A percentile compares a stretch with the other conserved stretches of the same genome.
Evolutionary conservation across 1,284 basidiomycete genomes (phyloP).

Genomic region (Sanghuangporus weigelae): DNA sequence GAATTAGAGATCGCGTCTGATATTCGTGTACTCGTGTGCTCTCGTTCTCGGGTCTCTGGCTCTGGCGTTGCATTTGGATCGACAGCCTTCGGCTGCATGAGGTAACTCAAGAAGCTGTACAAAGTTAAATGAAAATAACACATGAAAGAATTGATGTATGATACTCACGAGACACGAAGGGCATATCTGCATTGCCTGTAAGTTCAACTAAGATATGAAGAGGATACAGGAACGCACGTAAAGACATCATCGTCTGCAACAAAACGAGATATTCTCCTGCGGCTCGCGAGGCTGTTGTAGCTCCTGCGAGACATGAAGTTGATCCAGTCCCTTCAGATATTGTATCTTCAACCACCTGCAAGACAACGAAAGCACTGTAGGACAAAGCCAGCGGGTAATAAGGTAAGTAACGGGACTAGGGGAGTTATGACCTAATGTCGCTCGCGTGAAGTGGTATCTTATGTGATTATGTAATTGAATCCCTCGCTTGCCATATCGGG

Average conservation of each 20-base stretch:
- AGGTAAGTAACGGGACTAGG: background rate
- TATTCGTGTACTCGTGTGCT: conserved; percentile 54
- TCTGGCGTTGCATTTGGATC: conserved; percentile 35
- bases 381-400: background rate
- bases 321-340: background rate
- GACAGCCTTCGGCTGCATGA: conserved; percentile 58
- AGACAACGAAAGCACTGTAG: background rate
- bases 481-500: background rate
- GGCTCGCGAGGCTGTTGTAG: conserved; percentile 60
- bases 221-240: conserved; percentile 47
- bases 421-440: background rate
- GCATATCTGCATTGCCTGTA: conserved; percentile 49
- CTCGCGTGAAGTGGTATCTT: background rate
- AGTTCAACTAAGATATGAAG: conserved; percentile 6
- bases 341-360: background rate
- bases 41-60: conserved; percentile 46
- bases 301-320: conserved; percentile 40
- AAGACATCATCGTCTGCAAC: conserved; percentile 79
- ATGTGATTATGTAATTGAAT: background rate
- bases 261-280: conserved; percentile 66
- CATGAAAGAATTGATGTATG: conserved; percentile 14
- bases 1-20: conserved; percentile 68
- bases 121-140: conserved; percentile 6
- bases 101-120: conserved; percentile 59
- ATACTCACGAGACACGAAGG: conserved; percentile 70